A percentile compares a stretch with the other conserved stretches of the same genome.
These are phyloP conservation scores for Selaginella tamariscina DNA, from an alignment of 75 land plant species.

Conservation along the genomic window DNA sequence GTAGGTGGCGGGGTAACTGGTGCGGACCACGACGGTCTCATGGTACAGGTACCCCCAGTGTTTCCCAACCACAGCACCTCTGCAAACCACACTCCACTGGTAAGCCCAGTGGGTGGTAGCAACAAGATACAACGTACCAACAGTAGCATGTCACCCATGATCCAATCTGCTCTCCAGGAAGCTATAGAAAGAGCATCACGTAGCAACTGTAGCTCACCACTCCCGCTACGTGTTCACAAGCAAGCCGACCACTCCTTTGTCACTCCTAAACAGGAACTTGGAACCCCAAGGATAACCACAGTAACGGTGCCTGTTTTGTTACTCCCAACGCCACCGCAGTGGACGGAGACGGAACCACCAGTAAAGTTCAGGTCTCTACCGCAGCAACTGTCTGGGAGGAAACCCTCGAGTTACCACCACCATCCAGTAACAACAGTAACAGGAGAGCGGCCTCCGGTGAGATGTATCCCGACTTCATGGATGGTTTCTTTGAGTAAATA, in stretches of 20 bases:
- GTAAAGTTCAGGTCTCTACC: no score
- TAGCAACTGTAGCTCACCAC: not conserved
- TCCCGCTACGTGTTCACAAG: not conserved
- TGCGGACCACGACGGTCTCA: not conserved
- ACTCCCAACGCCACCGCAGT: no score
- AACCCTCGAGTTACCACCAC: not conserved
- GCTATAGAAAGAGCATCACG: not conserved
- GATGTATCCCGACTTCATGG: not conserved
- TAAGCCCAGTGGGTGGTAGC: not conserved
- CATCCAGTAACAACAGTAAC: not conserved
- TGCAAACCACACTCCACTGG: not conserved
- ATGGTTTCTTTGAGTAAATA: not conserved
- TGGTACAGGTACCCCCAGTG: not conserved
- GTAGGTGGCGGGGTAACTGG: not conserved
- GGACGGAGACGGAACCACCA: no score
- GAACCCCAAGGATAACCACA: not conserved
- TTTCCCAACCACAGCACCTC: not conserved
- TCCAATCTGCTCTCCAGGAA: not conserved
- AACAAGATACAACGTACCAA: not conserved
- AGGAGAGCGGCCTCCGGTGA: not conserved
- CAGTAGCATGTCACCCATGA: not conserved
- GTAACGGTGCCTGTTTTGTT: not conserved
- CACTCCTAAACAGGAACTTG: not conserved
- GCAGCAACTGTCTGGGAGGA: not conserved
- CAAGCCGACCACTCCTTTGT: not conserved